A percentile compares a stretch with the other conserved stretches of the same genome.
Evolutionary conservation across 192 early-diverging fungal genomes (phyloP).

Genomic region (Spizellomyces punctatus): DNA sequence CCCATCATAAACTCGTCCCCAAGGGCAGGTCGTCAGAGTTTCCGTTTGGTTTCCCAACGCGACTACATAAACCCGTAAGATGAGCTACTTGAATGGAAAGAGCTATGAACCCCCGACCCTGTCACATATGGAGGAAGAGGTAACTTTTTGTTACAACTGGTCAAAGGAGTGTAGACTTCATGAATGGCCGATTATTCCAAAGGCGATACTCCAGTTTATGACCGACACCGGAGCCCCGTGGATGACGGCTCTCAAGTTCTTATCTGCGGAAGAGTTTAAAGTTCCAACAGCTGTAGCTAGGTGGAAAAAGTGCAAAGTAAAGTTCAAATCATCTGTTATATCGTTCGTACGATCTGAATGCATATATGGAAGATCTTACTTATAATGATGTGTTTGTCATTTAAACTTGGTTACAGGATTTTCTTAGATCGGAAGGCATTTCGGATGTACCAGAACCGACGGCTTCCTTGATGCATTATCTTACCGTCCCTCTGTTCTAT

Average conservation of each 20-base stretch:
- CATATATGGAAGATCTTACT: background rate
- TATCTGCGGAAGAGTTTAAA: background rate
- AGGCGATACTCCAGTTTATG: constrained; percentile 10
- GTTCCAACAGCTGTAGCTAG: background rate
- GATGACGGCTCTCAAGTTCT: constrained; percentile 5
- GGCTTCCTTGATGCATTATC: constrained; percentile 25
- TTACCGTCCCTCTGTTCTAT: constrained; percentile 32
- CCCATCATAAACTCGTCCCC: too few species aligned
- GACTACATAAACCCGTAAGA: too few species aligned
- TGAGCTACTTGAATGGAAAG: too few species aligned
- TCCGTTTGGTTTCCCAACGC: too few species aligned
- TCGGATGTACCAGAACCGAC: constrained; percentile 12
- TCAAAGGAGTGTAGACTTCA: too few species aligned
- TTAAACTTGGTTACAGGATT: background rate
- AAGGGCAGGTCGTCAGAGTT: too few species aligned
- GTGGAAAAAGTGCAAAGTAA: background rate
- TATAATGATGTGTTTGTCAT: background rate
- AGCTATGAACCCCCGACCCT: too few species aligned
- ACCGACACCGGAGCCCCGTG: background rate
- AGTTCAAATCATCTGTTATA: background rate
- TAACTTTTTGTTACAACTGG: too few species aligned
- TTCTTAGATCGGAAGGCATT: constrained; percentile 10
- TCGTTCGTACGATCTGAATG: background rate
- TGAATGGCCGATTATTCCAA: background rate
- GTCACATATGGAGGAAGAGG: too few species aligned